phyloP scores from a whole-genome alignment of 2,329 filamentous ascomycete species.

The Emergomyces africanus region DNA sequence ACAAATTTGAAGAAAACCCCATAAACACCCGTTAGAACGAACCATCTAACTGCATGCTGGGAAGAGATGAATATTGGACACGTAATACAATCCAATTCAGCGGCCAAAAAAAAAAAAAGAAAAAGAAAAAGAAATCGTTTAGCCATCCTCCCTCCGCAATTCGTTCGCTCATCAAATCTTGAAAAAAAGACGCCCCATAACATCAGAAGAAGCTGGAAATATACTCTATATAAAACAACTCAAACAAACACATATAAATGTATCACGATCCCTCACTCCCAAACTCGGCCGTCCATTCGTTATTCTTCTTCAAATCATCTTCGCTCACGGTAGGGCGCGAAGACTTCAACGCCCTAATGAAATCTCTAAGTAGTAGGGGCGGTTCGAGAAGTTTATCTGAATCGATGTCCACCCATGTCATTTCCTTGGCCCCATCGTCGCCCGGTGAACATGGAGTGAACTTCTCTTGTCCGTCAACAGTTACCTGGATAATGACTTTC shows the following conservation, averaged over 20 bases:
- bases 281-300: conserved; percentile 93
- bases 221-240: background rate
- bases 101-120: no score
- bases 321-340: conserved; percentile 81
- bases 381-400: conserved; percentile 78
- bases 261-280: conserved; percentile 68
- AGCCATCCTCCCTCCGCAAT: background rate
- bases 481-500: conserved; percentile 41
- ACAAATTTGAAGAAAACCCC: no score
- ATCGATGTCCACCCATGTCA: conserved; percentile 83
- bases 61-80: no score
- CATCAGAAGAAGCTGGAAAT: background rate
- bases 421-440: conserved; percentile 72
- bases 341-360: conserved; percentile 79
- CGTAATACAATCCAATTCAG: no score
- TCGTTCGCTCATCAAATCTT: background rate
- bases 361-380: conserved; percentile 77
- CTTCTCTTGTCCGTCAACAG: conserved; percentile 48
- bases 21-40: no score
- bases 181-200: background rate
- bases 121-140: background rate
- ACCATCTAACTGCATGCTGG: no score
- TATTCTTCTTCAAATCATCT: conserved; percentile 70
- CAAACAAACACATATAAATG: conserved; percentile 11
- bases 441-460: conserved; percentile 86